These are phyloP conservation scores for Acorus calamus DNA, from an alignment of 106 monocot species.

Conservation along the genomic window DNA sequence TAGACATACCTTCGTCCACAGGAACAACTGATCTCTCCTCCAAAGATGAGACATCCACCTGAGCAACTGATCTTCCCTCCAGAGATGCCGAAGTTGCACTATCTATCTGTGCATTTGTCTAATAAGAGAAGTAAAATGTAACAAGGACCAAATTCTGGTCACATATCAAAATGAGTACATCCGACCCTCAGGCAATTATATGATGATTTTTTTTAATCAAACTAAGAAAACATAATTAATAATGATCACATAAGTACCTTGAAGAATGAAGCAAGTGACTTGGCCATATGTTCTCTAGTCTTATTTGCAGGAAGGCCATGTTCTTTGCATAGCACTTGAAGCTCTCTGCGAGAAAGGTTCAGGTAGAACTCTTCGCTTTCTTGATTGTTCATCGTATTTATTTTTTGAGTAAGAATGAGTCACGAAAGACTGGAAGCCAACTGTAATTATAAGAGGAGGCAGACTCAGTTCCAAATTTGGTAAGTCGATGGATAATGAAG, in stretches of 20 bases:
- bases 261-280: slow-evolving; percentile 38
- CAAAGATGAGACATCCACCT: not conserved
- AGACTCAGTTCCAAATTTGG: no score
- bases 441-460: no score
- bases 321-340: slow-evolving; percentile 59
- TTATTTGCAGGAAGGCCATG: slow-evolving; percentile 62
- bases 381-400: slow-evolving; percentile 25
- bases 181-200: not conserved
- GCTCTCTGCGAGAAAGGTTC: slow-evolving; percentile 42
- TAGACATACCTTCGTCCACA: not conserved
- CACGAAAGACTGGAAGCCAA: no score
- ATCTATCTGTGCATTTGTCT: slow-evolving; percentile 19
- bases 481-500: no score
- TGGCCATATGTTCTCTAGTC: slow-evolving; percentile 42
- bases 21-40: slow-evolving; percentile 3
- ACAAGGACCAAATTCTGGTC: not conserved
- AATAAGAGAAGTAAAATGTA: not conserved
- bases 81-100: slow-evolving; percentile 8
- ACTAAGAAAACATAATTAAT: not conserved
- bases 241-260: slow-evolving; percentile 18
- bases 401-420: slow-evolving; percentile 1
- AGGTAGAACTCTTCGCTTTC: slow-evolving; percentile 36
- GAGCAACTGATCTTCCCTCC: slow-evolving; percentile 3
- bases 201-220: not conserved
- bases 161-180: not conserved